Conservation (phyloP, 139 green algal species). For the Chlamydomonas schloesseri region DNA sequence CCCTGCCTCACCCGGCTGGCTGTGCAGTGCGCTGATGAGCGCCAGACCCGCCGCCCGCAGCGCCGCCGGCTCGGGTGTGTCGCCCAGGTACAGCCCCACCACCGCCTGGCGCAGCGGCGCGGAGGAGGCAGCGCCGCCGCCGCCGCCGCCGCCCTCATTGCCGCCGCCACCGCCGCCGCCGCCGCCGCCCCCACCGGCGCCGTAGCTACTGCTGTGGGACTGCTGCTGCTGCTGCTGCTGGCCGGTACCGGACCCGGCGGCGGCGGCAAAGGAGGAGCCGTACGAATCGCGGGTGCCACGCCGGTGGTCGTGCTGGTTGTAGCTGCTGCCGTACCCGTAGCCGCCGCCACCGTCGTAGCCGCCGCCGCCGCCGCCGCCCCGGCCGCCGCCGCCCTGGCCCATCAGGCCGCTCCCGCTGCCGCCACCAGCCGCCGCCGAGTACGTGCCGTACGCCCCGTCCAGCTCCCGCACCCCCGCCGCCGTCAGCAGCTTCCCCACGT, state of each 20-base stretch:
- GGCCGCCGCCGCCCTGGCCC: neutral
- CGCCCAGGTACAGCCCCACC: neutral
- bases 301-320: neutral
- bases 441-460: neutral
- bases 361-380: neutral
- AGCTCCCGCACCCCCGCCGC: constrained; percentile 1
- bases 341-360: too few species aligned
- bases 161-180: neutral
- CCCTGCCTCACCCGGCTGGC: neutral
- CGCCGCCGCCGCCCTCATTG: neutral
- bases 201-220: too few species aligned
- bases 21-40: neutral
- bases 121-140: neutral
- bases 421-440: neutral
- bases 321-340: neutral
- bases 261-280: neutral
- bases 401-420: neutral
- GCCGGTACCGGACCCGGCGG: too few species aligned
- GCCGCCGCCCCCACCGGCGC: neutral
- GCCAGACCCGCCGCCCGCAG: neutral
- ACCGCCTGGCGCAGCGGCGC: neutral
- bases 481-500: constrained; percentile 6
- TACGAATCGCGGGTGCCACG: neutral
- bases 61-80: neutral
- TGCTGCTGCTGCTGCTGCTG: too few species aligned